These are phyloP conservation scores for Nicotiana noctiflora DNA, from an alignment of 257 asterid genomes.

Conservation along the genomic window DNA sequence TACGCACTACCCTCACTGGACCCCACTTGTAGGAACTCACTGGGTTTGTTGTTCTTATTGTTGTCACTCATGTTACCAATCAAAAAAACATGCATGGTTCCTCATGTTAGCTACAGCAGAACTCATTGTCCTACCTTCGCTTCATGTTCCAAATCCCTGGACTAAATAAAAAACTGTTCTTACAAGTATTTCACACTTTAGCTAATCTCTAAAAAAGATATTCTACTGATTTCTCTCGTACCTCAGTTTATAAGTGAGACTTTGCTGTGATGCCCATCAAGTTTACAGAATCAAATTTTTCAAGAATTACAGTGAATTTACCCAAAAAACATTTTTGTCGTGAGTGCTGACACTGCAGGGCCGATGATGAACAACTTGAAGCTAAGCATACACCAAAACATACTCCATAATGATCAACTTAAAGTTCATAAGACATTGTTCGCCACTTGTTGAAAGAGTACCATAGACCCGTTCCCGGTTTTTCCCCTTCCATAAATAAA, in stretches of 20 bases:
- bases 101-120: not conserved
- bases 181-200: not conserved
- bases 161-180: not conserved
- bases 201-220: not conserved
- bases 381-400: not conserved
- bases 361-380: not conserved
- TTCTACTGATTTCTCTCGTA: not conserved
- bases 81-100: no score
- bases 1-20: no score
- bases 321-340: not conserved
- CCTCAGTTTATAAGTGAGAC: not conserved
- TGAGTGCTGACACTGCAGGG: not conserved
- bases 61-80: no score
- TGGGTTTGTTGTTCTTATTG: no score
- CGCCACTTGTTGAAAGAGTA: not conserved
- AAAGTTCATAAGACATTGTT: not conserved
- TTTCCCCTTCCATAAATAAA: not conserved
- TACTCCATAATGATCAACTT: not conserved
- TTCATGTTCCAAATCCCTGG: not conserved
- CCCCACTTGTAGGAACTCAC: no score
- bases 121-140: not conserved
- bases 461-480: not conserved
- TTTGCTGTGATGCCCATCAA: not conserved
- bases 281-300: not conserved
- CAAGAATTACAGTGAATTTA: not conserved